Percentiles rank a stretch among this genome's conserved stretches.
Conservation (phyloP, 768 basidiomycete species). For the Collybia sordida region DNA sequence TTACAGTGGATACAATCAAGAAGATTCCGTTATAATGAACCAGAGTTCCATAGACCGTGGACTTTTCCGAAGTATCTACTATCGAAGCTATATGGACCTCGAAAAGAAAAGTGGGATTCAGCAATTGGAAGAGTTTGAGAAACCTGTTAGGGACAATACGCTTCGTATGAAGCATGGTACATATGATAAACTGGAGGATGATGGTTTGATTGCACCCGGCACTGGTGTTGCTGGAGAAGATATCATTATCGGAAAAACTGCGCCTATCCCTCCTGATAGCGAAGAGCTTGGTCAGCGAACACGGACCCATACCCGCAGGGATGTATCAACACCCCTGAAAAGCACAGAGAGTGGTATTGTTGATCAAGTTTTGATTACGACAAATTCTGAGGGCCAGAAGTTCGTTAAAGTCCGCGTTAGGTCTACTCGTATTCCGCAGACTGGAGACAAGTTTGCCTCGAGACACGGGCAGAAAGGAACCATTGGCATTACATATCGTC, state of each 20-base stretch:
- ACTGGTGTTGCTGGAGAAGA: constrained; percentile 95
- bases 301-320: constrained; percentile 88
- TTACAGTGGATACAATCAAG: constrained; percentile 99
- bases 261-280: constrained; percentile 93
- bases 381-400: constrained; percentile 93
- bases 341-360: constrained; percentile 98
- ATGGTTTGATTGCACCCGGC: constrained; percentile 94
- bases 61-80: constrained; percentile 97
- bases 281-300: constrained; percentile 97
- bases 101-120: constrained; percentile 96
- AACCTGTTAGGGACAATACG: constrained; percentile 90
- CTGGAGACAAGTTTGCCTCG: constrained; percentile 98
- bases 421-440: constrained; percentile 95
- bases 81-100: constrained; percentile 96
- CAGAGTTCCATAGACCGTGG: constrained; percentile 98
- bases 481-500: constrained; percentile 98
- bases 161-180: constrained; percentile 97
- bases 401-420: constrained; percentile 98
- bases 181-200: constrained; percentile 97
- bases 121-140: constrained; percentile 94
- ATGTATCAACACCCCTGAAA: constrained; percentile 97
- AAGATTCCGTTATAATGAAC: constrained; percentile 99
- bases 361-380: constrained; percentile 95
- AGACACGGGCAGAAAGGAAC: constrained; percentile 99
- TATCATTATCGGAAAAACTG: constrained; percentile 99